These are phyloP conservation scores for Melastoma candidum DNA, from an alignment of 441 rosid species.

Conservation along the genomic window DNA sequence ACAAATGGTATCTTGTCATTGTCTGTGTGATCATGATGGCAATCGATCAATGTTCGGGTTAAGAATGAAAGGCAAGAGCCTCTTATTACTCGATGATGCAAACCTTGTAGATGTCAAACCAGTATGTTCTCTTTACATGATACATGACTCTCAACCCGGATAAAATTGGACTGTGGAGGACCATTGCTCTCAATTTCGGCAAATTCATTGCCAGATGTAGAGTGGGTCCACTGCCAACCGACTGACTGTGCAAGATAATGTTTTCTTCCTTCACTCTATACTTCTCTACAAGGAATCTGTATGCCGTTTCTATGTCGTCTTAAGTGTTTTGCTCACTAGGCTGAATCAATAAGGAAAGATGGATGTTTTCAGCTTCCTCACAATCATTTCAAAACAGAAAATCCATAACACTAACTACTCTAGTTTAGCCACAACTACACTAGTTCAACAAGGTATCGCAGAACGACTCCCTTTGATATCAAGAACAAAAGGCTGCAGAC, in stretches of 20 bases:
- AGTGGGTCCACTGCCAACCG: constrained; percentile 94
- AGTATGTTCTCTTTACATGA: constrained; percentile 81
- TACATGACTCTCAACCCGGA: constrained; percentile 90
- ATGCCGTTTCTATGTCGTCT: constrained; percentile 73
- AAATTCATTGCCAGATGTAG: constrained; percentile 68
- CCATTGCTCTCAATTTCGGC: constrained; percentile 67
- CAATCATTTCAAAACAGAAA: not conserved
- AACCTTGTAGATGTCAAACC: constrained; percentile 95
- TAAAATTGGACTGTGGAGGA: constrained; percentile 87
- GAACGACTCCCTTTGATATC: too few relatives aligned
- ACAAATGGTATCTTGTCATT: constrained; percentile 73
- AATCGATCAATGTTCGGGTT: constrained; percentile 11
- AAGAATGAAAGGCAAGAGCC: constrained; percentile 1
- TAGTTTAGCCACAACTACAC: not conserved
- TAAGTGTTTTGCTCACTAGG: constrained; percentile 91
- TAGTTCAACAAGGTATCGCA: not conserved
- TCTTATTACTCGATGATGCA: not conserved
- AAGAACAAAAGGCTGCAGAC: too few relatives aligned
- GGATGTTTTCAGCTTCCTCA: not conserved
- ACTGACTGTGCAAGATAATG: constrained; percentile 81
- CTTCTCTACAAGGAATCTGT: constrained; percentile 66
- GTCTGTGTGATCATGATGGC: constrained; percentile 36
- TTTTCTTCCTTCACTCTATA: constrained; percentile 80
- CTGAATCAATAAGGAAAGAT: constrained; percentile 23
- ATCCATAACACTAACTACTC: too few relatives aligned